Evolutionary conservation across 2,329 filamentous ascomycete genomes (phyloP).

Genomic region (Pyrenophora seminiperda): DNA sequence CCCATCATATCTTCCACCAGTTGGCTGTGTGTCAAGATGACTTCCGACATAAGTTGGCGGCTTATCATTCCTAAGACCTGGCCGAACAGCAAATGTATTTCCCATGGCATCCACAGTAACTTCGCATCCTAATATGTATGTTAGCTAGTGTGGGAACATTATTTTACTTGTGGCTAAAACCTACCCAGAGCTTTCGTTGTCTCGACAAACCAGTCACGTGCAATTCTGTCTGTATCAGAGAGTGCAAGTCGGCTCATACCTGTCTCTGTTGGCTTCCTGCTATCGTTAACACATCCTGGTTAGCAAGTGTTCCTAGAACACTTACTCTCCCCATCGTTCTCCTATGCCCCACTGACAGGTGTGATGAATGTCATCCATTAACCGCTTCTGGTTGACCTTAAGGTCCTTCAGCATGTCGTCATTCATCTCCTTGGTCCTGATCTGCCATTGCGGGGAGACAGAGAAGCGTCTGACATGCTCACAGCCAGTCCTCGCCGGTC

Average conservation of each 20-base stretch:
- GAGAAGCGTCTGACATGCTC: constrained; percentile 36
- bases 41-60: constrained; percentile 72
- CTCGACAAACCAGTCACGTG: constrained; percentile 75
- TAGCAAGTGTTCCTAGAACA: background rate
- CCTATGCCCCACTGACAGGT: constrained; percentile 71
- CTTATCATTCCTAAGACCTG: constrained; percentile 62
- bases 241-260: constrained; percentile 79
- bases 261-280: constrained; percentile 63
- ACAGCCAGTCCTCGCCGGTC: constrained; percentile 8
- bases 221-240: constrained; percentile 71
- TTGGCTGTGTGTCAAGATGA: constrained; percentile 63
- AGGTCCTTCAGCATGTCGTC: constrained; percentile 59
- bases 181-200: constrained; percentile 64
- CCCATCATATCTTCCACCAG: constrained; percentile 74
- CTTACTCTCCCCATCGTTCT: constrained; percentile 68
- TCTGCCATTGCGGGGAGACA: constrained; percentile 37
- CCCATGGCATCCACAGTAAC: constrained; percentile 76
- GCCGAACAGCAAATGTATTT: constrained; percentile 76
- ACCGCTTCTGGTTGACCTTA: constrained; percentile 62
- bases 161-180: too few relatives aligned
- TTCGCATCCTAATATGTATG: constrained; percentile 53
- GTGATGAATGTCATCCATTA: constrained; percentile 68
- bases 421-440: constrained; percentile 56
- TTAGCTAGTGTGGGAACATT: too few relatives aligned
- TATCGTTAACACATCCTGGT: constrained; percentile 5